A percentile compares a stretch with the other conserved stretches of the same genome.
Evolutionary conservation across 192 early-diverging fungal species (phyloP).

Genomic region (Umbelopsis isabellina): DNA sequence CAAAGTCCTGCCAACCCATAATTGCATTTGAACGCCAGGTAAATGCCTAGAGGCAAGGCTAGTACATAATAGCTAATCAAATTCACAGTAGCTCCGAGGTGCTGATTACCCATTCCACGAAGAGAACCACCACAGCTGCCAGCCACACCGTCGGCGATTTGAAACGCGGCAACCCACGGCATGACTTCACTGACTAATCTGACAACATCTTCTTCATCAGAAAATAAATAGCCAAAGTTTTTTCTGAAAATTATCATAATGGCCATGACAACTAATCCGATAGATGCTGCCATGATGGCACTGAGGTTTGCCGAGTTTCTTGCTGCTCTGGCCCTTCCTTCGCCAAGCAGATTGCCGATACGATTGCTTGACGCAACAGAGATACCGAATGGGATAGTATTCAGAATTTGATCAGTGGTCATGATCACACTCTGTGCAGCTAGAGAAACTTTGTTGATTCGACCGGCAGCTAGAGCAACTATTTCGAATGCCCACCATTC

Average conservation of each 20-base stretch:
- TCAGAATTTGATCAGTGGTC: conserved; percentile 51
- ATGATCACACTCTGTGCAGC: conserved; percentile 60
- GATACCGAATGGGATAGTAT: conserved; percentile 56
- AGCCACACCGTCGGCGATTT: conserved; percentile 51
- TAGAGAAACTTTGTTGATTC: conserved; percentile 54
- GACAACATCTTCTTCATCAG: conserved; percentile 70
- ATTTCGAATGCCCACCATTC: conserved; percentile 83
- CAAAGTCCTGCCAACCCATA: conserved; percentile 55
- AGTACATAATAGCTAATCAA: conserved; percentile 57
- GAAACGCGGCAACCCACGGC: conserved; percentile 78
- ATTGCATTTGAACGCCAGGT: conserved; percentile 48
- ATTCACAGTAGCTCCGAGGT: conserved; percentile 56
- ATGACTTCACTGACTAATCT: conserved; percentile 67
- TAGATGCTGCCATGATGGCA: conserved; percentile 50
- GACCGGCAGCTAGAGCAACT: conserved; percentile 68
- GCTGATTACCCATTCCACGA: conserved; percentile 57
- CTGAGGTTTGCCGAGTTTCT: conserved; percentile 53
- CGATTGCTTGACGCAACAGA: conserved; percentile 54
- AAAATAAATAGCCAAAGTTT: conserved; percentile 67
- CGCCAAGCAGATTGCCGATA: conserved; percentile 62
- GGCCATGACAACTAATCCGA: conserved; percentile 53
- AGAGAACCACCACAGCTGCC: conserved; percentile 56
- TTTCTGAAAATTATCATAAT: conserved; percentile 52
- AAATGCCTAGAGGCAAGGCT: conserved; percentile 60
- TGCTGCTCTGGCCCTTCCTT: conserved; percentile 48